Evolutionary conservation across 805 yeast species (phyloP).

Genomic region (Suhomyces pyralidae): DNA sequence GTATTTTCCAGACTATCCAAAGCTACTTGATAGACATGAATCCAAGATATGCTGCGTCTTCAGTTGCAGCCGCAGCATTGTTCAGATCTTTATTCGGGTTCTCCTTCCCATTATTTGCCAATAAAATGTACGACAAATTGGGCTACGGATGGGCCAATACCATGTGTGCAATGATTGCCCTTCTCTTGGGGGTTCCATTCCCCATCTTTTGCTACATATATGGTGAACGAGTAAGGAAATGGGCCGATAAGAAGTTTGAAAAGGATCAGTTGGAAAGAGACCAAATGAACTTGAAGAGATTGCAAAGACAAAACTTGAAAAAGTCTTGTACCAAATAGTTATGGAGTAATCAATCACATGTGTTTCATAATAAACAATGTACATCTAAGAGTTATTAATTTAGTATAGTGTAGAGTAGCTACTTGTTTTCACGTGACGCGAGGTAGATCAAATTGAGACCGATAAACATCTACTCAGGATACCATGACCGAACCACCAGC

Average conservation of each 20-base stretch:
- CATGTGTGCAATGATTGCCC: slow-evolving; percentile 54
- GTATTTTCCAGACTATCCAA: slow-evolving; percentile 67
- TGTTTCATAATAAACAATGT: too few relatives aligned
- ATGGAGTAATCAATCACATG: too few relatives aligned
- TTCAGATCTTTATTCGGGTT: slow-evolving; percentile 68
- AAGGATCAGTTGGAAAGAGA: slow-evolving; percentile 45
- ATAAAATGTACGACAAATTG: slow-evolving; percentile 50
- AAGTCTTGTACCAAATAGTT: slow-evolving; percentile 1
- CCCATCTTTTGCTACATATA: slow-evolving; percentile 55
- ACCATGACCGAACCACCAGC: not conserved
- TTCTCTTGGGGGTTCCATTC: slow-evolving; percentile 63
- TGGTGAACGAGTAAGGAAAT: slow-evolving; percentile 56
- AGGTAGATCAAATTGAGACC: not conserved
- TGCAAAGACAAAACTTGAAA: slow-evolving; percentile 17
- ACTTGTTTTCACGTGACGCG: not conserved
- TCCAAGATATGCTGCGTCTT: slow-evolving; percentile 64
- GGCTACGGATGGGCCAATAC: slow-evolving; percentile 75
- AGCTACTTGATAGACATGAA: slow-evolving; percentile 71
- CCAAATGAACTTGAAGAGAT: slow-evolving; percentile 36
- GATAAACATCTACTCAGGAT: not conserved
- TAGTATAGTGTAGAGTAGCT: too few relatives aligned
- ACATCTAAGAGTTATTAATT: too few relatives aligned
- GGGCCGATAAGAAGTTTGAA: slow-evolving; percentile 55
- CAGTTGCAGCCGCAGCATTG: slow-evolving; percentile 66
- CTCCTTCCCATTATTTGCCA: slow-evolving; percentile 64